Conservation (phyloP, 2,329 filamentous ascomycete species). For the Aureobasidium sp. region DNA sequence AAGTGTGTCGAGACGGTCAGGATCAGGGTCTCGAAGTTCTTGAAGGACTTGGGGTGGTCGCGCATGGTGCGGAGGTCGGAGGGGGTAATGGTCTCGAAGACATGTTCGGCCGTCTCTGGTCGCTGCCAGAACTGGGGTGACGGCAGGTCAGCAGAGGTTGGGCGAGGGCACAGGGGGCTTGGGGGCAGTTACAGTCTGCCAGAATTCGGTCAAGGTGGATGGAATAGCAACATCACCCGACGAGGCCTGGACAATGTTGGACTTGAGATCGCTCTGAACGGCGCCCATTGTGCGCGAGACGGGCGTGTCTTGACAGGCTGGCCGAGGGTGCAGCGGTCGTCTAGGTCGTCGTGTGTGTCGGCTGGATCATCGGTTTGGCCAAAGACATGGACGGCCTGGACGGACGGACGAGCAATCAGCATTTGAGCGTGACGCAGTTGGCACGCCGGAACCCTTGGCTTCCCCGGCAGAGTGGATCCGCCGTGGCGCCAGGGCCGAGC, state of each 20-base stretch:
- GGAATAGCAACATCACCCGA: slow-evolving; percentile 17
- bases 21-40: slow-evolving; percentile 85
- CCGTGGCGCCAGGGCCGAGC: not conserved
- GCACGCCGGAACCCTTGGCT: not conserved
- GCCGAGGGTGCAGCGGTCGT: not conserved
- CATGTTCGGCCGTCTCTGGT: slow-evolving; percentile 88
- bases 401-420: not conserved
- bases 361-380: not conserved
- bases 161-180: not conserved
- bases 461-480: not conserved
- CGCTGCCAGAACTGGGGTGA: slow-evolving; percentile 82
- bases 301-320: not conserved
- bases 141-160: not conserved
- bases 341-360: not conserved
- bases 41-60: slow-evolving; percentile 61
- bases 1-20: slow-evolving; percentile 77
- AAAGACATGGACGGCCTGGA: not conserved
- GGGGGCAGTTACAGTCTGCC: slow-evolving; percentile 16
- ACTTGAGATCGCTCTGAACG: slow-evolving; percentile 20
- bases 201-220: slow-evolving; percentile 17
- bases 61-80: slow-evolving; percentile 79
- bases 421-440: not conserved
- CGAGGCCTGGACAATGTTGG: slow-evolving; percentile 20
- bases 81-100: slow-evolving; percentile 60
- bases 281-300: slow-evolving; percentile 18